These are phyloP conservation scores for Closterium sp. DNA, from an alignment of 139 green algal genomes.

Conservation along the genomic window DNA sequence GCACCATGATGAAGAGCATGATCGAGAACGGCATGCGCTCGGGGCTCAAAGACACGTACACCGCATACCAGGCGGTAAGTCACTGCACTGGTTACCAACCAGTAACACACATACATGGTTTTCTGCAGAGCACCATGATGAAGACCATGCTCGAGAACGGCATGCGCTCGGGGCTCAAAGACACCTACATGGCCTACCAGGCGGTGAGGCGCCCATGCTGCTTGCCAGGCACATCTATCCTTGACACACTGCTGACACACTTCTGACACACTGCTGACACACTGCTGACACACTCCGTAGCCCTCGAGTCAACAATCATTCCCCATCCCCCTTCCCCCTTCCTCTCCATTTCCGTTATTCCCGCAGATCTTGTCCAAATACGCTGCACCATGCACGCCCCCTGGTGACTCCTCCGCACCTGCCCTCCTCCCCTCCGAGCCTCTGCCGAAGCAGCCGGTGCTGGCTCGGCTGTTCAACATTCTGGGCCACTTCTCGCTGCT, in stretches of 20 bases:
- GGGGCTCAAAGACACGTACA: constrained; percentile 43
- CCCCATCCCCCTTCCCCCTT: not conserved
- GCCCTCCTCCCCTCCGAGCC: not conserved
- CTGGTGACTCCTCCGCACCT: not conserved
- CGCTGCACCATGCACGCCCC: not conserved
- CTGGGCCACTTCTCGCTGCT: not conserved
- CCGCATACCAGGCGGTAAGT: constrained; percentile 26
- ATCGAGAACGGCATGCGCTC: constrained; percentile 48
- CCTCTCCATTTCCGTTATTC: not conserved
- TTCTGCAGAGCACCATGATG: constrained; percentile 50
- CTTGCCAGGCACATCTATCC: not conserved
- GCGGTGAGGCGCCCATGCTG: constrained; percentile 6
- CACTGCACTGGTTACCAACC: not conserved
- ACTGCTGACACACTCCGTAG: not conserved
- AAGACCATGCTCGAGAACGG: constrained; percentile 49
- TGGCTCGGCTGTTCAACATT: constrained; percentile 7
- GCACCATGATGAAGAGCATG: constrained; percentile 51
- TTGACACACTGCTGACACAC: not conserved
- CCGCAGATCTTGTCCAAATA: constrained; percentile 22
- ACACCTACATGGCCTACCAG: constrained; percentile 26
- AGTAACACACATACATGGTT: not conserved
- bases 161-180: constrained; percentile 38
- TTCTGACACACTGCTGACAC: not conserved
- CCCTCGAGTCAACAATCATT: not conserved
- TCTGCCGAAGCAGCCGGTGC: not conserved